Percentiles rank a stretch among this genome's conserved stretches.
Conservation (phyloP, 768 basidiomycete genomes). For the Leucocoprinus leucothites region DNA sequence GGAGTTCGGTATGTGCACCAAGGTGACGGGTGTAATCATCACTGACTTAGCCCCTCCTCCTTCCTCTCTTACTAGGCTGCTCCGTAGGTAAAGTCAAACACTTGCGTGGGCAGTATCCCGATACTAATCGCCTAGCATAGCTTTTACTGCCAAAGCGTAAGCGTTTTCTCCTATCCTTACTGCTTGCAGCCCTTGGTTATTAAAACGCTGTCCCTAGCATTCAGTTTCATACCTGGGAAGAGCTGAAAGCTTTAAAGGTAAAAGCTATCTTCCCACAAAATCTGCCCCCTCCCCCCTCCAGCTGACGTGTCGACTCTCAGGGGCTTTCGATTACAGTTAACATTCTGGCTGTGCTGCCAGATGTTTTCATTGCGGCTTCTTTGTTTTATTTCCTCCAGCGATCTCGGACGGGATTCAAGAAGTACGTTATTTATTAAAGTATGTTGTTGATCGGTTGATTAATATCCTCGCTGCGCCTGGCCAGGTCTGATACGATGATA, state of each 20-base stretch:
- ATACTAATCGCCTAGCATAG: constrained; percentile 21
- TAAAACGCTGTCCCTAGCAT: constrained; percentile 27
- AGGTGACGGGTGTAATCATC: background rate
- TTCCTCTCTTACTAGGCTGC: constrained; percentile 27
- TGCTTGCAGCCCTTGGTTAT: background rate
- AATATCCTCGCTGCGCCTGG: background rate
- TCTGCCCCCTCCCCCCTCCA: background rate
- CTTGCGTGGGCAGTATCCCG: constrained; percentile 5
- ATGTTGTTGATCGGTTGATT: background rate
- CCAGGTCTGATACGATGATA: constrained; percentile 51
- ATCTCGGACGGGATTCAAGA: constrained; percentile 53
- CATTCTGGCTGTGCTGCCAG: constrained; percentile 45
- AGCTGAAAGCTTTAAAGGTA: constrained; percentile 45
- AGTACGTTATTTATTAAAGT: constrained; percentile 24
- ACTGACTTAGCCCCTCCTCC: no score
- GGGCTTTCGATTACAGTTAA: constrained; percentile 56
- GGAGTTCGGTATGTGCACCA: constrained; percentile 42
- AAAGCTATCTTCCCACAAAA: background rate
- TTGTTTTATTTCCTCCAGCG: constrained; percentile 47
- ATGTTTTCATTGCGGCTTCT: constrained; percentile 47
- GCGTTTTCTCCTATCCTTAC: constrained; percentile 14
- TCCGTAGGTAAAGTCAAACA: constrained; percentile 33
- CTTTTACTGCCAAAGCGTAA: constrained; percentile 47
- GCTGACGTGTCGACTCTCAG: constrained; percentile 23
- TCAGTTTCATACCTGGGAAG: constrained; percentile 37